Evolutionary conservation across 176 grass and related monocot genomes (phyloP), one percentile per base, ranked within the genome.

Genomic region (Guadua angustifolia): DNA sequence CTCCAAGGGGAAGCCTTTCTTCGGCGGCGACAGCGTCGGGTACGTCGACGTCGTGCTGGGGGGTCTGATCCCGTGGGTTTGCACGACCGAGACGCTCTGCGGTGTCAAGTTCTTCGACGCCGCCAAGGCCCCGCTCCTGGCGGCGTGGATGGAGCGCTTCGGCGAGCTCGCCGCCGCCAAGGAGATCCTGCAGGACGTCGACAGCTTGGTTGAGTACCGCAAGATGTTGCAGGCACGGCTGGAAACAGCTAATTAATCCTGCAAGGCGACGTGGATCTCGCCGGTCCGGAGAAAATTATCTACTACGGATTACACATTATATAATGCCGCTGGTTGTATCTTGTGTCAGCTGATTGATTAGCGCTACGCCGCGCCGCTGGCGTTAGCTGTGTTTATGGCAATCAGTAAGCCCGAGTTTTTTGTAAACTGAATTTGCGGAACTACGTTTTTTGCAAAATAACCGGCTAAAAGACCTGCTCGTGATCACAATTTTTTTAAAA

Each of bases 1-100:
- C 55, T 88, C 80, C 44, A 39, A 80, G 22, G 83, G 89, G 11
- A 88, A 81, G 32, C 46, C 12, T 5, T 94, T 94, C 74, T 94
- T 51, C 42, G 42, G 42, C 42, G 42, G 42, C 42, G 42, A 43
- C 42, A 43, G 42, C 42, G 8, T 43, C 6, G 86, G 86, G 25
- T 78, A 73, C 64, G 9, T 94, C 7, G 88, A 94, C 45, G 32
- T 91, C 58, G 68, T 63, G 2, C 84, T 94, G 14, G 86, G 83
- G 2, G 53, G 39, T 13, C 9, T 43, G 19, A 7, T 83, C 26
- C 1, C 8, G 13, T 75, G 66, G 58, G 0, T 50, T 8, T 45
- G 32, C 61, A 24, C 66, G 1, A 26, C 11, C 6, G 67, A 69
- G 46, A 9, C 19, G 51, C 77, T 86, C 47, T 68, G 17, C 45